phyloP scores from a whole-genome alignment of 2,329 filamentous ascomycete species.

The Pyrenophora graminea region DNA sequence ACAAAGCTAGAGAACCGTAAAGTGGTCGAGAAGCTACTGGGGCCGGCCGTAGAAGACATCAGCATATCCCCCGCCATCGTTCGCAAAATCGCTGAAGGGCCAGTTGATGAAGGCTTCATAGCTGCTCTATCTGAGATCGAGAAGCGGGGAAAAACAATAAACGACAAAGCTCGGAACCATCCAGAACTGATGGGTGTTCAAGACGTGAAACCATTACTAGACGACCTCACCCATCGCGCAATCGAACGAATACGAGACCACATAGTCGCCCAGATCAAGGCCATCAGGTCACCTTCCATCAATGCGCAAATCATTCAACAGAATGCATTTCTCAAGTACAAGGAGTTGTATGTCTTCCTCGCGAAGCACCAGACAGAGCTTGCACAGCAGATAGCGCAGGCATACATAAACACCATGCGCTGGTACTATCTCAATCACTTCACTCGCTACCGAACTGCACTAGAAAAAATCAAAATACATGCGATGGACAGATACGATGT shows the following conservation, averaged over 20 bases:
- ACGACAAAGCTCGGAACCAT: conserved; percentile 65
- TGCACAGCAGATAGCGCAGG: conserved; percentile 85
- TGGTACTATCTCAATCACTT: conserved; percentile 98
- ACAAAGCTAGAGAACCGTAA: conserved; percentile 86
- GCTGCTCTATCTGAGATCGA: conserved; percentile 83
- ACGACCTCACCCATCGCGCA: conserved; percentile 85
- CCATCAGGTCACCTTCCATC: conserved; percentile 89
- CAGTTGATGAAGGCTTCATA: conserved; percentile 88
- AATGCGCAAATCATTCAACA: conserved; percentile 98
- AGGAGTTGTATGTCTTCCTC: conserved; percentile 84
- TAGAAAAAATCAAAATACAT: conserved; percentile 85
- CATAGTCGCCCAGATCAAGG: conserved; percentile 91
- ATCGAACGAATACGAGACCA: conserved; percentile 93
- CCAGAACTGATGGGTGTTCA: conserved; percentile 72
- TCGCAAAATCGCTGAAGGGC: conserved; percentile 81
- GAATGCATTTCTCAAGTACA: conserved; percentile 85
- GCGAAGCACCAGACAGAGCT: conserved; percentile 80
- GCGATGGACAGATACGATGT: conserved; percentile 80
- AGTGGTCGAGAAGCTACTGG: conserved; percentile 83
- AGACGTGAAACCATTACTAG: conserved; percentile 82
- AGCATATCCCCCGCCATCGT: conserved; percentile 85
- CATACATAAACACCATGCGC: conserved; percentile 97
- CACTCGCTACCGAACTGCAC: conserved; percentile 78
- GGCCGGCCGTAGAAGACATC: conserved; percentile 87
- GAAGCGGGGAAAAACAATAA: conserved; percentile 72